Evolutionary conservation across 2,329 filamentous ascomycete species (phyloP).

Genomic region (Metarhizium anisopliae): DNA sequence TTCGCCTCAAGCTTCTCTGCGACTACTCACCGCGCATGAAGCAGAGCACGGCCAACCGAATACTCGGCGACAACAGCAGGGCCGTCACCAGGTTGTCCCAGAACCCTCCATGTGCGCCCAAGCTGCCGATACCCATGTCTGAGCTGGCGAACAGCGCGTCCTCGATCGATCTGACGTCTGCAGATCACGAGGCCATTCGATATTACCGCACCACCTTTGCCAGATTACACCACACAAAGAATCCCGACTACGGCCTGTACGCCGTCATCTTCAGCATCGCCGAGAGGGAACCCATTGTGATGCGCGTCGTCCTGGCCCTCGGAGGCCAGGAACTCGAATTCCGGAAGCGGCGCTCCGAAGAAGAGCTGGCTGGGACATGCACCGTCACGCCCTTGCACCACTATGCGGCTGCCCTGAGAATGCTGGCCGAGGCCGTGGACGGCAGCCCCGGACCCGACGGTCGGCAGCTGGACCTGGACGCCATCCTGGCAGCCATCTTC

Average conservation of each 20-base stretch:
- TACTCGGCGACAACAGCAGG: neutral
- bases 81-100: neutral
- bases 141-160: conserved; percentile 8
- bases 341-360: conserved; percentile 10
- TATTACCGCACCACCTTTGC: conserved; percentile 27
- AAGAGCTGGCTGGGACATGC: conserved; percentile 3
- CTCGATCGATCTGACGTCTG: conserved; percentile 16
- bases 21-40: conserved; percentile 17
- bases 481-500: conserved; percentile 21
- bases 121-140: conserved; percentile 1
- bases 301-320: conserved; percentile 26
- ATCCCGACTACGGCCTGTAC: conserved; percentile 24
- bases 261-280: conserved; percentile 26
- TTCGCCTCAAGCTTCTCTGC: conserved; percentile 17
- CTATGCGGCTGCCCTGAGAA: conserved; percentile 21
- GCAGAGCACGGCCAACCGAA: conserved; percentile 2
- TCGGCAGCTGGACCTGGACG: conserved; percentile 14
- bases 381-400: conserved; percentile 15
- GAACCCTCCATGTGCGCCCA: conserved; percentile 1
- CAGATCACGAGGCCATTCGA: conserved; percentile 25
- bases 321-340: conserved; percentile 22
- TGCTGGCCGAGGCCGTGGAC: conserved; percentile 20
- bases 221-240: conserved; percentile 26
- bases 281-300: conserved; percentile 22
- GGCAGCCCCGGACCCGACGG: conserved; percentile 8